Evolutionary conservation across 176 grass and related monocot species (phyloP), one percentile per base, ranked within the genome.

Genomic region (Rhynchospora tenuis): DNA sequence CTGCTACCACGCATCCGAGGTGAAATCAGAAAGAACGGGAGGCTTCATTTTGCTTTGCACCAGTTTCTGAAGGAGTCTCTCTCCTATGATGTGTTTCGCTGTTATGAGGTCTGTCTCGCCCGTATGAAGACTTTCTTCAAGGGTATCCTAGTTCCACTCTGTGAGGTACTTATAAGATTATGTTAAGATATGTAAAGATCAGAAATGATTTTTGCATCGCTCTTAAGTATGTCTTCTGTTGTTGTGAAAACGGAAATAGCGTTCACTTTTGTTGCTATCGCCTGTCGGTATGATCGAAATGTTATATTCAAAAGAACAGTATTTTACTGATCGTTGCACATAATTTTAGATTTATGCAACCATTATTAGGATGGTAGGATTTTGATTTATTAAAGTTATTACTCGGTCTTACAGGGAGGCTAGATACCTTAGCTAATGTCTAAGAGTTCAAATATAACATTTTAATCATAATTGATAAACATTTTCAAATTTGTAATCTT

Each of bases 71-170:
- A 95, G 50, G 93, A 95, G 72, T 81, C 92, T 46, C 80, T 93
- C 7, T 98, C 90, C 76, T n/a, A n/a, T n/a, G 33, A 38, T 33
- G 3, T 33, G 31, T 1, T 1, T 3, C 1, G 2, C 3, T 33
- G 3, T 3, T 33, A 3, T 3, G 3, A 33, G n/a, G n/a, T n/a
- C n/a, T n/a, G n/a, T n/a, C n/a, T n/a, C n/a, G n/a, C n/a, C n/a
- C n/a, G n/a, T 33, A 1, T 33, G 33, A 98, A 95, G 64, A 89
- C 96, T 0, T 98, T 98, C 75, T 91, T 90, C 88, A 98, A 95
- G 83, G 96, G 96, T 60, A 88, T 98, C 88, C 33, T 98, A 6
- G 69, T 98, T 48, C 96, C 96, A 81, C 84, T 98, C n/a, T 98
- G 96, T 89, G 88, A 91, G 96, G 96, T 98, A 95, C 12, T 6